These are phyloP conservation scores for Hortiboletus campestris DNA, from an alignment of 768 basidiomycete genomes.

Conservation along the genomic window DNA sequence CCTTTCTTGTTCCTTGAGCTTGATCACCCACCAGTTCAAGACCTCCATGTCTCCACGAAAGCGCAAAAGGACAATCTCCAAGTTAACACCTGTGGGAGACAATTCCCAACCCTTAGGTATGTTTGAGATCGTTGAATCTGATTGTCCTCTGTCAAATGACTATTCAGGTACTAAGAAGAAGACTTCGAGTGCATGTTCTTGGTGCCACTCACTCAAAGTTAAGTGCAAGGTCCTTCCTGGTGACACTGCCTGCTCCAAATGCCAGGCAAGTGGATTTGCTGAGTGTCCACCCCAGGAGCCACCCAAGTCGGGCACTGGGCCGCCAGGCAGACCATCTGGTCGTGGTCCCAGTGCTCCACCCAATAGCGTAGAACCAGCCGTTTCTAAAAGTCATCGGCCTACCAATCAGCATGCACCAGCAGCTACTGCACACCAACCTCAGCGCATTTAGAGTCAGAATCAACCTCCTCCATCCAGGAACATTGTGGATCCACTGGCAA, in stretches of 20 bases:
- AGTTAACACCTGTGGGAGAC: too few species aligned
- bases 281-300: too few species aligned
- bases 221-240: not conserved
- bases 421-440: too few species aligned
- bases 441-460: too few species aligned
- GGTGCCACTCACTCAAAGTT: not conserved
- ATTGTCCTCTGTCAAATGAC: not conserved
- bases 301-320: too few species aligned
- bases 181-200: not conserved
- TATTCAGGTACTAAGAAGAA: not conserved
- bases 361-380: too few species aligned
- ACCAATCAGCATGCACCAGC: too few species aligned
- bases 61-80: not conserved
- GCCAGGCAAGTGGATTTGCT: not conserved
- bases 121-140: not conserved
- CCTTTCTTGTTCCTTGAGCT: not conserved
- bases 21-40: not conserved
- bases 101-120: not conserved
- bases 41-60: not conserved
- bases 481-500: too few species aligned
- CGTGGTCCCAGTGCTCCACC: too few species aligned
- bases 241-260: not conserved
- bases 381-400: too few species aligned
- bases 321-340: too few species aligned
- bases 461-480: too few species aligned